These are phyloP conservation scores for Phylloporus rhodoxanthus DNA, from an alignment of 768 basidiomycete genomes.

Conservation along the genomic window DNA sequence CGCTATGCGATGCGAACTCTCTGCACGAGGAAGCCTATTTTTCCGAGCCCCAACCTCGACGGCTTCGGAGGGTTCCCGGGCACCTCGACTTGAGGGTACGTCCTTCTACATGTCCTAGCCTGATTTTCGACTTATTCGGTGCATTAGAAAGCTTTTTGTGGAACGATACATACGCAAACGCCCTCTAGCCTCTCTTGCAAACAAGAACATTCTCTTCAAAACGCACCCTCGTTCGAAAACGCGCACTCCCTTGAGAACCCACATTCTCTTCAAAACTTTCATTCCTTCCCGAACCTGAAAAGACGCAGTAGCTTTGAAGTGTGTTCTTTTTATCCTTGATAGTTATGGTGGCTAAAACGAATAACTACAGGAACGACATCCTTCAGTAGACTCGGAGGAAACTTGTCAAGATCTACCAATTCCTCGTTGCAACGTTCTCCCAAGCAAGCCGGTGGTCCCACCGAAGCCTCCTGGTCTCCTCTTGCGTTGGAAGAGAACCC, in stretches of 20 bases:
- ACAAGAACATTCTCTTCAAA: neutral
- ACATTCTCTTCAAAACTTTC: neutral
- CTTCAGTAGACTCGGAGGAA: neutral
- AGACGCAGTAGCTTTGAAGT: neutral
- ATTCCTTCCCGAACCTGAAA: neutral
- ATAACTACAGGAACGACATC: neutral
- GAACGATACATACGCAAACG: no score
- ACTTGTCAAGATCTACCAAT: neutral
- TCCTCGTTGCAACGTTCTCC: neutral
- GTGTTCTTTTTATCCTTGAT: neutral
- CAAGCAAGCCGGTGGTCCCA: conserved; percentile 5
- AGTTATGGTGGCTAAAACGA: neutral
- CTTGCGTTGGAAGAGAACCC: neutral
- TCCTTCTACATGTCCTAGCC: neutral
- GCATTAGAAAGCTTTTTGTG: neutral
- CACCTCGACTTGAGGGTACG: conserved; percentile 4
- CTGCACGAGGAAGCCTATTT: neutral
- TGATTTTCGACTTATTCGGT: neutral
- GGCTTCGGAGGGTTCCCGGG: conserved; percentile 6
- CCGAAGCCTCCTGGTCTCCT: neutral
- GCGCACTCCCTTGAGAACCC: neutral
- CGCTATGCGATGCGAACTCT: neutral
- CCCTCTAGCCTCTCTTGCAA: neutral
- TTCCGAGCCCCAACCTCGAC: neutral
- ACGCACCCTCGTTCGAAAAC: neutral